Percentiles rank a stretch among this genome's conserved stretches.
These are phyloP conservation scores for Claviceps sp. DNA, from an alignment of 2,329 filamentous ascomycete genomes.

Conservation along the genomic window DNA sequence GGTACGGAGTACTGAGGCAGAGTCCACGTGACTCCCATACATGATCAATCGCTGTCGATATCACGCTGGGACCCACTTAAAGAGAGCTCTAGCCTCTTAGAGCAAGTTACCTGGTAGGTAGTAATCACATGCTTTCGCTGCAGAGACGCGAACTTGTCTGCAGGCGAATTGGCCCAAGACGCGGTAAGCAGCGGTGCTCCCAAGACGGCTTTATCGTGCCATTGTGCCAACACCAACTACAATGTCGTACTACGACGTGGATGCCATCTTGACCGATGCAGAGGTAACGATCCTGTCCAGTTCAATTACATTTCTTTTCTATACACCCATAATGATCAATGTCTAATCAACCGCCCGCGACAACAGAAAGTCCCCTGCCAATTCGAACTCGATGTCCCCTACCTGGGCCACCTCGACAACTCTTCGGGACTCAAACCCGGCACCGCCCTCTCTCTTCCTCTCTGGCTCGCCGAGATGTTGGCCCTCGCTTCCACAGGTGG, in stretches of 20 bases:
- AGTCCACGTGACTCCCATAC: no score
- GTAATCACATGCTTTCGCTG: constrained; percentile 3
- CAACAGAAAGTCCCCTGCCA: constrained; percentile 83
- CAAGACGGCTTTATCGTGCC: background rate
- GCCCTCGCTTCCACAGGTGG: constrained; percentile 47
- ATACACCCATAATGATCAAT: no score
- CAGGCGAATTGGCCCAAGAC: no score
- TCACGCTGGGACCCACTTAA: no score
- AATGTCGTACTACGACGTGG: constrained; percentile 74
- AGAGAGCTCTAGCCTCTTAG: no score
- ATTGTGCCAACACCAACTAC: constrained; percentile 1
- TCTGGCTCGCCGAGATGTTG: constrained; percentile 94
- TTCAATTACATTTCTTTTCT: background rate
- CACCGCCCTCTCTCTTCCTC: constrained; percentile 67
- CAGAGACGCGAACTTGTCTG: background rate
- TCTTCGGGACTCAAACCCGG: constrained; percentile 66
- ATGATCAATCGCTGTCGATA: no score
- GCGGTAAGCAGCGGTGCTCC: background rate
- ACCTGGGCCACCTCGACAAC: constrained; percentile 80
- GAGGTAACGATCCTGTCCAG: constrained; percentile 37
- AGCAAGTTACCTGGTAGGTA: background rate
- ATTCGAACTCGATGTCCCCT: constrained; percentile 79
- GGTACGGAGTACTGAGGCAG: no score
- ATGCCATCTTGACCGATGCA: constrained; percentile 72
- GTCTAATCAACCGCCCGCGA: no score